These are phyloP conservation scores for Gillenia trifoliata DNA, from an alignment of 306 rosid species.

Conservation along the genomic window DNA sequence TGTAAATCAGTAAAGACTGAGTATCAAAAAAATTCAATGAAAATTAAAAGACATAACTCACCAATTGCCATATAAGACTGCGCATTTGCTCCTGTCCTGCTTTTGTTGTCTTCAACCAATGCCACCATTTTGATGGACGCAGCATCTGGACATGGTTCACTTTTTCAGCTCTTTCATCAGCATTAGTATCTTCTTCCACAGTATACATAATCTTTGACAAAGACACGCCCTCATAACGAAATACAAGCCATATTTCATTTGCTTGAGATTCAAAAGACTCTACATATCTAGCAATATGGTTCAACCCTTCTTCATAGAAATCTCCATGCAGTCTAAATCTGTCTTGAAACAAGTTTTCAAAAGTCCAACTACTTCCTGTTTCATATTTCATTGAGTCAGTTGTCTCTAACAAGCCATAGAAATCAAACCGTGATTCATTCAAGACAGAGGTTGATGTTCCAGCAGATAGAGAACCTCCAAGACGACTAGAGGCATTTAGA, in stretches of 20 bases:
- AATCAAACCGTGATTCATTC: slow-evolving; percentile 41
- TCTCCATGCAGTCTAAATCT: slow-evolving; percentile 24
- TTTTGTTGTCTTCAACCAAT: slow-evolving; percentile 89
- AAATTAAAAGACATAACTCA: slow-evolving; percentile 24
- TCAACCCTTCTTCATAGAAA: slow-evolving; percentile 73
- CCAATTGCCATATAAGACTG: slow-evolving; percentile 86
- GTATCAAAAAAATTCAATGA: not conserved
- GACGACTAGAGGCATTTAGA: slow-evolving; percentile 63
- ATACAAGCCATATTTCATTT: slow-evolving; percentile 95
- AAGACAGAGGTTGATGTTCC: slow-evolving; percentile 40
- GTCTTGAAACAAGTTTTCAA: slow-evolving; percentile 36
- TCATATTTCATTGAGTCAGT: slow-evolving; percentile 24
- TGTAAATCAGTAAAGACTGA: not conserved
- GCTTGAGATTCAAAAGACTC: slow-evolving; percentile 89
- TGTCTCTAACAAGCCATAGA: slow-evolving; percentile 23
- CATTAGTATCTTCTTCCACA: slow-evolving; percentile 44
- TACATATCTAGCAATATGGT: slow-evolving; percentile 91
- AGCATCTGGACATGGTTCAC: slow-evolving; percentile 55
- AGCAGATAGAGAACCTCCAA: slow-evolving; percentile 47
- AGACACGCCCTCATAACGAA: slow-evolving; percentile 73
- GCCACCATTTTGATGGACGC: slow-evolving; percentile 95
- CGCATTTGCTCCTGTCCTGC: slow-evolving; percentile 89
- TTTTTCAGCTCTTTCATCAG: slow-evolving; percentile 45
- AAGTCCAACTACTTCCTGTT: slow-evolving; percentile 29
- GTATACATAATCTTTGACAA: slow-evolving; percentile 81